Conservation (phyloP, 371 early-diverging fungal genomes). For the Mortierella sp. region DNA sequence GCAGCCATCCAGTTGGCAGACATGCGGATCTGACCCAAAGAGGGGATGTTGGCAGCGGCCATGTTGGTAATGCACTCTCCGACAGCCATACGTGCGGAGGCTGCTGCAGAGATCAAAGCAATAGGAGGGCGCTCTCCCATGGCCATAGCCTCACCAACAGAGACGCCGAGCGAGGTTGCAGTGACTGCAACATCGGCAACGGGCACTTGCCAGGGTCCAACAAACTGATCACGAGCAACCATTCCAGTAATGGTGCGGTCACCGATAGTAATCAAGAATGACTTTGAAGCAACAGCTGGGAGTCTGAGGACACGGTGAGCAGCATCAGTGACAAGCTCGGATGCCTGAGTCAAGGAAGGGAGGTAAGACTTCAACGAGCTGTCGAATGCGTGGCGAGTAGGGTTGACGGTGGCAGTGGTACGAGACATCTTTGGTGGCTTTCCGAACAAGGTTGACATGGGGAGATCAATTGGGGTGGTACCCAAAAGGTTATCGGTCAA, state of each 20-base stretch:
- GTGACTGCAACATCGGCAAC: constrained; percentile 96
- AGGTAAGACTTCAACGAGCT: constrained; percentile 71
- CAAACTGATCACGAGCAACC: constrained; percentile 96
- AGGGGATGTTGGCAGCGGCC: constrained; percentile 86
- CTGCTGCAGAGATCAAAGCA: constrained; percentile 88
- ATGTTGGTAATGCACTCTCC: constrained; percentile 93
- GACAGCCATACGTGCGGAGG: constrained; percentile 96
- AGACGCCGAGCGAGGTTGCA: constrained; percentile 78
- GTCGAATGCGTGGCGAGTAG: constrained; percentile 72
- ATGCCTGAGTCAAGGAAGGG: constrained; percentile 57
- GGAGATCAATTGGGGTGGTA: constrained; percentile 87
- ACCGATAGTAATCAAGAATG: constrained; percentile 96
- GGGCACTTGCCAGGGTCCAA: constrained; percentile 97
- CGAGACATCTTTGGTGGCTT: constrained; percentile 96
- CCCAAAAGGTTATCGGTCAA: constrained; percentile 81
- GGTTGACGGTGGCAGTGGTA: constrained; percentile 67
- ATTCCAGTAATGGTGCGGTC: constrained; percentile 96
- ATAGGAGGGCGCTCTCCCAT: constrained; percentile 96
- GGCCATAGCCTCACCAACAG: constrained; percentile 96
- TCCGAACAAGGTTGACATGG: constrained; percentile 96
- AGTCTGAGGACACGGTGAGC: constrained; percentile 84
- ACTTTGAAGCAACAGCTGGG: constrained; percentile 92
- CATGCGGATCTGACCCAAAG: constrained; percentile 81
- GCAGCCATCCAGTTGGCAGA: constrained; percentile 99
- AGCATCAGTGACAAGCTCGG: constrained; percentile 70